A percentile compares a stretch with the other conserved stretches of the same genome.
Conservation (phyloP, 495 filamentous ascomycete species). For the Talaromyces thailandensis region DNA sequence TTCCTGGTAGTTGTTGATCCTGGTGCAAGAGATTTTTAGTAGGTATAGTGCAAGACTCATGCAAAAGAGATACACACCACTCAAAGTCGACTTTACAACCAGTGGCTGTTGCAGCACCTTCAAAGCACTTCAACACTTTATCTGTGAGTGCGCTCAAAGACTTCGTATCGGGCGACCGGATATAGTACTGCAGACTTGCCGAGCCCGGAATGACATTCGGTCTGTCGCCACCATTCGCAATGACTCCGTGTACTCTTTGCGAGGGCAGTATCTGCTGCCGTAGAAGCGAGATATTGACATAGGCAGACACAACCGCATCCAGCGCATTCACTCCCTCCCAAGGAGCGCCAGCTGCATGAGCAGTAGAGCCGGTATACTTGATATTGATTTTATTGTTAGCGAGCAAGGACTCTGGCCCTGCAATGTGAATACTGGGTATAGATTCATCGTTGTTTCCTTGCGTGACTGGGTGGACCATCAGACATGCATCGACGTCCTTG, state of each 20-base stretch:
- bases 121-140: slow-evolving; percentile 44
- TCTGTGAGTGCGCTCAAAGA: slow-evolving; percentile 37
- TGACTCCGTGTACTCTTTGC: slow-evolving; percentile 36
- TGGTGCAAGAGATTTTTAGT: slow-evolving; percentile 1
- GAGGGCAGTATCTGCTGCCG: slow-evolving; percentile 47
- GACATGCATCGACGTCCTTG: slow-evolving; percentile 32
- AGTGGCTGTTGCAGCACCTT: slow-evolving; percentile 46
- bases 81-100: slow-evolving; percentile 42
- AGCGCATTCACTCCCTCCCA: slow-evolving; percentile 60
- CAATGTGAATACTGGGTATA: slow-evolving; percentile 19
- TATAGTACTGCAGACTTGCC: slow-evolving; percentile 46
- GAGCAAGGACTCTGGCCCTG: slow-evolving; percentile 33
- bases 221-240: slow-evolving; percentile 34
- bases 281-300: slow-evolving; percentile 50
- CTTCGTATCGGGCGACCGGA: slow-evolving; percentile 35
- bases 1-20: slow-evolving; percentile 42
- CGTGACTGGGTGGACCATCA: slow-evolving; percentile 47
- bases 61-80: slow-evolving; percentile 15
- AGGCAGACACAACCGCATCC: slow-evolving; percentile 52
- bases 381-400: slow-evolving; percentile 43
- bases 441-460: slow-evolving; percentile 17
- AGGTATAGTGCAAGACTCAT: not conserved
- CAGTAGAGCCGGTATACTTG: slow-evolving; percentile 35
- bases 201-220: slow-evolving; percentile 48
- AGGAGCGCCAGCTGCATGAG: slow-evolving; percentile 49